Evolutionary conservation across 352 stramenopile species (phyloP).

Genomic region (Phytopythium boreale): DNA sequence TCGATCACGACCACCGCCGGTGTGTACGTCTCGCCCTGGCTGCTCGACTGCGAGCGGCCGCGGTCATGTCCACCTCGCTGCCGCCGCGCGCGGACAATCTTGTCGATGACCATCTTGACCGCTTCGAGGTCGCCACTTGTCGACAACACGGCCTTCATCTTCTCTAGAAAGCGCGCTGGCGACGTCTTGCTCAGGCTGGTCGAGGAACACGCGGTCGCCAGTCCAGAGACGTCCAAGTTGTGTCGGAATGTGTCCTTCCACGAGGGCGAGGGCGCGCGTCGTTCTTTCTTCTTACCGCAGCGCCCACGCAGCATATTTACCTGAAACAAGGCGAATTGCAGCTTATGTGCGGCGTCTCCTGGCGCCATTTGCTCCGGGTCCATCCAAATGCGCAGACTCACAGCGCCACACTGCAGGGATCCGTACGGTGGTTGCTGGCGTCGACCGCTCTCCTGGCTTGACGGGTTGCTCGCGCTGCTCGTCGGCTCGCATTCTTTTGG

Average conservation of each 20-base stretch:
- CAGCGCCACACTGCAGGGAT: slow-evolving; percentile 22
- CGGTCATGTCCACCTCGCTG: not conserved
- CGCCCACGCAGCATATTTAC: not conserved
- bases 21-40: not conserved
- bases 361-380: slow-evolving; percentile 13
- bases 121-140: slow-evolving; percentile 19
- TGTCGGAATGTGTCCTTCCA: slow-evolving; percentile 22
- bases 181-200: slow-evolving; percentile 6
- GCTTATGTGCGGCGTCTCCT: slow-evolving; percentile 4
- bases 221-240: slow-evolving; percentile 10
- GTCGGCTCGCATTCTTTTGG: not conserved
- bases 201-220: not conserved
- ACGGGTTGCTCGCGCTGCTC: no score
- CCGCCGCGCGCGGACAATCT: slow-evolving; percentile 6
- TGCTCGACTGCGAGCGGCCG: not conserved
- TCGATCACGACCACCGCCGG: not conserved
- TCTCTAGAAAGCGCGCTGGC: slow-evolving; percentile 8
- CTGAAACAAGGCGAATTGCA: slow-evolving; percentile 5
- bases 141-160: slow-evolving; percentile 9
- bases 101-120: slow-evolving; percentile 15
- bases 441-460: not conserved
- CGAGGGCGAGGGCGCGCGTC: not conserved
- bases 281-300: not conserved
- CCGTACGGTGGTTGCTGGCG: slow-evolving; percentile 23
- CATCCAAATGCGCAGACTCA: slow-evolving; percentile 37